Base-by-base conservation (phyloP, 306 rosid species). In the Sicyos baderoa region DNA sequence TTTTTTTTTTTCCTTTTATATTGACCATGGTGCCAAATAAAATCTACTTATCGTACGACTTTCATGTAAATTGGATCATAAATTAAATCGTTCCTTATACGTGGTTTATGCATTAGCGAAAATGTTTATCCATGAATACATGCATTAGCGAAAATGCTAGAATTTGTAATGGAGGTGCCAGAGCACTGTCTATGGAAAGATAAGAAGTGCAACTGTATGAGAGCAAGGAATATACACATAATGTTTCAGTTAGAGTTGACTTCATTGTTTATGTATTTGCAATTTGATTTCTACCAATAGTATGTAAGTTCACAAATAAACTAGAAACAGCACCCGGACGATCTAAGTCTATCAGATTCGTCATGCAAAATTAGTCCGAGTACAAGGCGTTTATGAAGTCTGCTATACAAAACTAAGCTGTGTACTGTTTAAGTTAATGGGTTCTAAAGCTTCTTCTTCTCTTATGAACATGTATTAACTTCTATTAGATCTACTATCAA, bases 101-200 rank as follows among this genome's bases (percentile, higher is more conserved):
- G 25, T 35, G 67, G 25, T 35, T 7, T 61, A 32, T 3, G 49
- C 67, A 7, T n/a, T 32, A 61, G 64, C 14, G 19, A 57, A 57
- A 57, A 60, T 6, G 8, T 9, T 13, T 59, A 27, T 29, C 65
- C 16, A 45, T 59, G 12, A 55, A 19, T 25, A 22, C 32, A 5
- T 29, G 3, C 19, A n/a, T 0, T 4, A 8, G 1, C 9, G 23
- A 25, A 17, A 47, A 60, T 60, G 66, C 66, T 60, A 32, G 65
- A 60, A 60, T 16, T 60, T 32, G 7, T 60, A 60, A 47, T 60
- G 65, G 42, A 58, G 40, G 44, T 58, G 17, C 64, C 19, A 10
- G 64, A 15, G 44, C 18, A 25, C 40, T 37, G 44, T 29, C 14
- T 60, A 13, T 16, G 3, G 32, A 8, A 16, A 60, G 6, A 54